Conservation (phyloP, 139 green algal species). For the Tetradesmus obliquus region DNA sequence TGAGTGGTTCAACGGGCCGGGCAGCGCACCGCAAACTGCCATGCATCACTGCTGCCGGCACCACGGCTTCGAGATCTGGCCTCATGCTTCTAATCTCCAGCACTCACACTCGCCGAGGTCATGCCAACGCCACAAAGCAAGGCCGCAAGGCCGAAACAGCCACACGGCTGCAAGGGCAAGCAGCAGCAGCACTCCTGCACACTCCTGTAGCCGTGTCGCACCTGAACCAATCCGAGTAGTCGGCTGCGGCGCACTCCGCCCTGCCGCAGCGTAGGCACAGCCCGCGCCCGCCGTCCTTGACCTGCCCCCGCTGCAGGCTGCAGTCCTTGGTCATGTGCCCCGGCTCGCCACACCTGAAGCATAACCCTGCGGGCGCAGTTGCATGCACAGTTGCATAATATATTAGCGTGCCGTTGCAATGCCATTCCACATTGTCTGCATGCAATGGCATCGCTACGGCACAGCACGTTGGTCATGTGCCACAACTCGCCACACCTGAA, state of each 20-base stretch:
- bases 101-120: too few relatives aligned
- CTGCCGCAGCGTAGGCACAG: constrained; percentile 76
- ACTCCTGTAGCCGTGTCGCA: constrained; percentile 33
- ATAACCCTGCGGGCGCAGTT: constrained; percentile 1
- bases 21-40: constrained; percentile 57
- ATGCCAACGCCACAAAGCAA: background rate
- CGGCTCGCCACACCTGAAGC: constrained; percentile 18
- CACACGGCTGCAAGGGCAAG: too few relatives aligned
- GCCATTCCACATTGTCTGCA: background rate
- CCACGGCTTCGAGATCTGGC: too few relatives aligned
- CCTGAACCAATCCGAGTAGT: constrained; percentile 70
- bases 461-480: constrained; percentile 5
- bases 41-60: too few relatives aligned
- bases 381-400: background rate
- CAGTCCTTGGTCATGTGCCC: constrained; percentile 42
- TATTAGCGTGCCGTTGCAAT: background rate
- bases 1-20: background rate
- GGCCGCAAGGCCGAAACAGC: too few relatives aligned
- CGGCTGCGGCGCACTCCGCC: constrained; percentile 59
- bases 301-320: background rate
- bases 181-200: too few relatives aligned
- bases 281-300: background rate
- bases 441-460: too few relatives aligned
- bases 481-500: constrained; percentile 14
- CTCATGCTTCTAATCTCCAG: too few relatives aligned